A percentile compares a stretch with the other conserved stretches of the same genome.
Evolutionary conservation across 148 eudicot species (phyloP).

Genomic region (Nepenthes gracilis): DNA sequence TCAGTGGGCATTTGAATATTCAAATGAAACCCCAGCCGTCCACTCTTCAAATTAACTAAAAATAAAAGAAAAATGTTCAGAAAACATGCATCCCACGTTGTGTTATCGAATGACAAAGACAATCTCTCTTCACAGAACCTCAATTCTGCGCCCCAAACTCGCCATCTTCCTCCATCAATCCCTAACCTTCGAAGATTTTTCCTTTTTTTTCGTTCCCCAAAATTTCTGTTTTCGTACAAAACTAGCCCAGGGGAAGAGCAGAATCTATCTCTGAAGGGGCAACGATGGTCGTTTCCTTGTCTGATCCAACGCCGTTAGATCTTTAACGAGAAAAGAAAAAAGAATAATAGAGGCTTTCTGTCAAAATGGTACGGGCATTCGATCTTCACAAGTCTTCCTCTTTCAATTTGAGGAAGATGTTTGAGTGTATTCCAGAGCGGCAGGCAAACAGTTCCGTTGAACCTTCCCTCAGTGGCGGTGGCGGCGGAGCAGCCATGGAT

Average conservation of each 20-base stretch:
- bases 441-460: background rate
- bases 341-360: background rate
- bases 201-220: no score
- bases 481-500: background rate
- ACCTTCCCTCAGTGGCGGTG: background rate
- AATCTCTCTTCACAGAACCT: no score
- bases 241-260: background rate
- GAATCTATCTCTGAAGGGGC: background rate
- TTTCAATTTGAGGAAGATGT: conserved; percentile 22
- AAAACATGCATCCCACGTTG: no score
- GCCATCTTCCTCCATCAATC: no score
- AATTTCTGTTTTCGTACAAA: background rate
- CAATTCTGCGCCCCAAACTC: no score
- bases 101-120: no score
- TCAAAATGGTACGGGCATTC: conserved; percentile 21
- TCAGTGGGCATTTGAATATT: no score
- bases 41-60: no score
- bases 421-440: conserved; percentile 7
- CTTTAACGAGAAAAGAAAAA: background rate
- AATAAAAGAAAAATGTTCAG: no score
- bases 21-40: no score
- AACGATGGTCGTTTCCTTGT: background rate
- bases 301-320: background rate
- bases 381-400: conserved; percentile 25
- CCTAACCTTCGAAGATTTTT: no score